These are phyloP conservation scores for Myxozyma mucilagina DNA, from an alignment of 805 yeast species.

Conservation along the genomic window DNA sequence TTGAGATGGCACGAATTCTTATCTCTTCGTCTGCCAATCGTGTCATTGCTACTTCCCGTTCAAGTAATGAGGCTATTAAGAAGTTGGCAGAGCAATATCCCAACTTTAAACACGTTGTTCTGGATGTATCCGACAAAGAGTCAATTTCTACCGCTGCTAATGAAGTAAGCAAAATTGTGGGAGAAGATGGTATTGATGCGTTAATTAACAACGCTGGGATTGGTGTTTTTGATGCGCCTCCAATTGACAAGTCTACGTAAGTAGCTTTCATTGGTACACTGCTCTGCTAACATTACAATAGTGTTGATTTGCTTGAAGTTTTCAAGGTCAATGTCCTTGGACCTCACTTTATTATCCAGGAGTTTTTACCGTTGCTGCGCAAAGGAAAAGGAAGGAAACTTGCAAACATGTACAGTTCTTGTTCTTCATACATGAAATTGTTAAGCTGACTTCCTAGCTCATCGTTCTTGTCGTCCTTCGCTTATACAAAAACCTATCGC, in stretches of 20 bases:
- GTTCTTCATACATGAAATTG: background rate
- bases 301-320: background rate
- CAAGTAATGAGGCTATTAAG: background rate
- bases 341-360: background rate
- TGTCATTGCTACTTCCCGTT: background rate
- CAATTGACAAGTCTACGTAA: background rate
- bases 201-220: background rate
- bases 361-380: background rate
- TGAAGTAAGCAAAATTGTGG: background rate
- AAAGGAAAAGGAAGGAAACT: background rate
- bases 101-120: background rate
- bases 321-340: background rate
- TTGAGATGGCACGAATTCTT: background rate
- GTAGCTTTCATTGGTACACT: background rate
- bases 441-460: background rate
- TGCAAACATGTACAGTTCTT: background rate
- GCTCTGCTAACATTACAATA: background rate
- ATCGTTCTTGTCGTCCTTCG: background rate
- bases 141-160: background rate
- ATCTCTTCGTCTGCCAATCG: background rate
- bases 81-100: background rate
- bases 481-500: background rate
- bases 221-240: background rate
- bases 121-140: background rate
- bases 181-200: background rate